These are phyloP conservation scores for Chrysoporthe puriensis DNA, from an alignment of 2,329 filamentous ascomycete genomes.

Conservation along the genomic window DNA sequence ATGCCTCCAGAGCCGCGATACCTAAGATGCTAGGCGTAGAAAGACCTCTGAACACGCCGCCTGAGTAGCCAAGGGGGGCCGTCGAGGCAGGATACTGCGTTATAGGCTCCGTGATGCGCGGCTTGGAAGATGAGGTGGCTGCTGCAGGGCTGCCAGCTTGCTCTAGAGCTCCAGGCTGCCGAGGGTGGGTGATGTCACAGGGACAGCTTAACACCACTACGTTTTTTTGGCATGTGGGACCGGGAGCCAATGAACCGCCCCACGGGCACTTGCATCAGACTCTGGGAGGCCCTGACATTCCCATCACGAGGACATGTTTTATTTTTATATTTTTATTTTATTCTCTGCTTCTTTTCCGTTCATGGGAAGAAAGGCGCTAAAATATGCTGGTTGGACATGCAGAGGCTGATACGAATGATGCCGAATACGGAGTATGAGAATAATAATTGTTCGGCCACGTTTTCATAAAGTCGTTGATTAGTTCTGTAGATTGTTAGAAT, in stretches of 20 bases:
- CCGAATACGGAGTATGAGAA: neutral
- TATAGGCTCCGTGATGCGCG: neutral
- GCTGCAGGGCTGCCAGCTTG: neutral
- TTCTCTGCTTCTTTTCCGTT: no score
- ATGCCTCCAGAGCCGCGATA: conserved; percentile 13
- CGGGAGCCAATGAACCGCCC: neutral
- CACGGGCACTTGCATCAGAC: neutral
- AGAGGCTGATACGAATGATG: neutral
- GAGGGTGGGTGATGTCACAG: conserved; percentile 9
- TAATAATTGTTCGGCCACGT: neutral
- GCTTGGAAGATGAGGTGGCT: neutral
- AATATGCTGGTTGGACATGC: neutral
- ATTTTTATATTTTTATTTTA: no score
- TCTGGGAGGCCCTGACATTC: neutral
- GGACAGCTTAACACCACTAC: neutral
- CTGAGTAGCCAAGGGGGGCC: neutral
- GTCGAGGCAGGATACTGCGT: neutral
- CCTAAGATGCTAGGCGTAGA: neutral
- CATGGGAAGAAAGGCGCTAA: neutral
- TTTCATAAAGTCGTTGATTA: neutral
- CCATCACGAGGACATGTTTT: neutral
- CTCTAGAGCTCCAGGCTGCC: conserved; percentile 1
- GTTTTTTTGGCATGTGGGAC: conserved; percentile 11
- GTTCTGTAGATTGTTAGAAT: neutral
- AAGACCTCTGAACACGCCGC: neutral